phyloP scores from a whole-genome alignment of 2,329 filamentous ascomycete genomes.

The Penicillium sp. region DNA sequence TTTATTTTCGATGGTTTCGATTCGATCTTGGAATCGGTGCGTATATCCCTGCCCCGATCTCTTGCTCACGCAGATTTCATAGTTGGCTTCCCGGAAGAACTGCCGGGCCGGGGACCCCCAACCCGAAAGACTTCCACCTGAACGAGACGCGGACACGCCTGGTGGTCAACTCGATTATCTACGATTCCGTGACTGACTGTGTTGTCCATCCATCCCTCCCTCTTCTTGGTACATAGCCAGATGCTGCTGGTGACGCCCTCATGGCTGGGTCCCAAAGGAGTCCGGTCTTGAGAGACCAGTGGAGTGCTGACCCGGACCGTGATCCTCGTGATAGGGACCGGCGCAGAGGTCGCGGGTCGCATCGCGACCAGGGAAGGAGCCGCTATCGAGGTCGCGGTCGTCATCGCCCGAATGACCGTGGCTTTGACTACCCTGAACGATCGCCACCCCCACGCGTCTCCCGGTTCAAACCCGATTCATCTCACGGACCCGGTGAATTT shows the following conservation, averaged over 20 bases:
- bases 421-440: conserved; percentile 39
- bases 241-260: conserved; percentile 42
- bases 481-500: conserved; percentile 27
- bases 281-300: conserved; percentile 48
- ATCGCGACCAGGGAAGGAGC: conserved; percentile 35
- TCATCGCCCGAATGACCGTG: conserved; percentile 18
- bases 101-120: not conserved
- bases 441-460: conserved; percentile 34
- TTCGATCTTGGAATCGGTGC: no score
- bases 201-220: conserved; percentile 6
- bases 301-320: conserved; percentile 43
- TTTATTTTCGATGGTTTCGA: not conserved
- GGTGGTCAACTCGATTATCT: conserved; percentile 18
- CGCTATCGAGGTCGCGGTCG: conserved; percentile 38
- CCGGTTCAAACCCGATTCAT: conserved; percentile 28
- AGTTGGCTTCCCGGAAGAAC: not conserved
- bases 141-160: conserved; percentile 24
- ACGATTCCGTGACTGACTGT: conserved; percentile 10
- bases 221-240: conserved; percentile 21
- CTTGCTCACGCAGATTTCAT: not conserved
- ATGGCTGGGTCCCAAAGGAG: conserved; percentile 48
- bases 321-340: conserved; percentile 33
- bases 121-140: conserved; percentile 26
- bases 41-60: not conserved
- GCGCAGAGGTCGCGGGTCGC: conserved; percentile 41